Evolutionary conservation across 768 basidiomycete genomes (phyloP).

Genomic region (Tricholoma saponaceum): DNA sequence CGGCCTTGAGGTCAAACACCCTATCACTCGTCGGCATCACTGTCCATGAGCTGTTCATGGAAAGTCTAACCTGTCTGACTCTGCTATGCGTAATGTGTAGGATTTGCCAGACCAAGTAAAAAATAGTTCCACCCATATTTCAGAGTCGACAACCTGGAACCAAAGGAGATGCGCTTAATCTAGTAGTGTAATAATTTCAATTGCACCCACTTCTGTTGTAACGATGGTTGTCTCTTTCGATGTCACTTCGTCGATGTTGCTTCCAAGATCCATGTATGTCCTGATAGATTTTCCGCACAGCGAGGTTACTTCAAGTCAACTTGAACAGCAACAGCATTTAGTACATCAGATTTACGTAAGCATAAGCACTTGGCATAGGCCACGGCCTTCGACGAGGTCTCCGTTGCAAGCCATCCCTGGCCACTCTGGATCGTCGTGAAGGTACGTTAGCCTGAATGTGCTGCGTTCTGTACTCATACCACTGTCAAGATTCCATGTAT

Average conservation of each 20-base stretch:
- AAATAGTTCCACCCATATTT: conserved; percentile 57
- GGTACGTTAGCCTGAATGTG: background rate
- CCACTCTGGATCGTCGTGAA: background rate
- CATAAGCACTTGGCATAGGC: no score
- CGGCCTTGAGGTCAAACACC: conserved; percentile 74
- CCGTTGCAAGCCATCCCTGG: background rate
- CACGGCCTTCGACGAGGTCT: no score
- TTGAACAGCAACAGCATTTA: background rate
- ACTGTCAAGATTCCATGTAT: conserved; percentile 10
- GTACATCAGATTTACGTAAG: background rate
- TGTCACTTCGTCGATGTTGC: background rate
- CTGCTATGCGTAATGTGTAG: conserved; percentile 64
- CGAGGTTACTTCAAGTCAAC: no score
- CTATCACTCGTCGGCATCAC: conserved; percentile 32
- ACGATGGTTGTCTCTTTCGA: background rate
- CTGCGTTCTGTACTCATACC: conserved; percentile 3
- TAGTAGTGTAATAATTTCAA: background rate
- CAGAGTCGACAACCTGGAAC: conserved; percentile 13
- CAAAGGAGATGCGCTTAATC: background rate
- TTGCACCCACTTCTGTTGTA: conserved; percentile 3
- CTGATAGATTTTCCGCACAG: no score
- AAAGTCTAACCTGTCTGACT: conserved; percentile 67
- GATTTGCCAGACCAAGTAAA: conserved; percentile 73
- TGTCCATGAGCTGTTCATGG: background rate
- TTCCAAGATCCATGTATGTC: background rate